Base-by-base conservation (phyloP, 2,329 filamentous ascomycete species). In the Boeremia exigua region DNA sequence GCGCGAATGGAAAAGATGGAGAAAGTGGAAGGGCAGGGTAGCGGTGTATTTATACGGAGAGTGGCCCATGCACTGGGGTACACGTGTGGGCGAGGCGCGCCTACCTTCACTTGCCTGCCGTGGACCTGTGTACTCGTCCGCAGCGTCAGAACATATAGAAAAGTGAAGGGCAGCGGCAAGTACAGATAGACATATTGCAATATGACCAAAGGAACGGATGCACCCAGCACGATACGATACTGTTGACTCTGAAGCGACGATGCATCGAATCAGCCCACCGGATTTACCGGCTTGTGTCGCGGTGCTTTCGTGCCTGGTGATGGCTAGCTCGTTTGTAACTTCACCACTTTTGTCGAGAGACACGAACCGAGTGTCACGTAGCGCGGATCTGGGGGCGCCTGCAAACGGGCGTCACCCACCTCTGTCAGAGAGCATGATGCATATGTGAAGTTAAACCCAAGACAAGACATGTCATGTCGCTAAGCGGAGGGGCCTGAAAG, bases 1-100 rank as follows among this genome's bases (percentile, higher is more conserved):
- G 38, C 48, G 59, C 59, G 56, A 50, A 51, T 56, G 51, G 53
- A 38, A 37, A 39, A 48, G 45, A 29, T 45, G 44, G 29, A 40
- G 47, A 33, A 40, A 28, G 37, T 44, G 15, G 14, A 44, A 23
- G 17, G 25, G 37, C 15, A 23, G 19, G 19, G 19, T 23, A 23
- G 25, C 33, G 42, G 43, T n/a, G 39, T 57, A 30, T 58, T 56
- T 58, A 57, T 57, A 51, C 34, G 33, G 6, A 27, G 4, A 12
- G 36, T 30, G 49, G 40, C n/a, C 15, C 33, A 40, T 45, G 48
- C 43, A 28, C 34, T 42, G 37, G 32, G 47, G 33, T 43, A 40
- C 46, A 47, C 48, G 37, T 48, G 34, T 8, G 17, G 28, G 30
- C 33, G 36, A 51, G 55, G 30, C 27, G 56, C 44, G 28, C 56